Evolutionary conservation across 2,329 filamentous ascomycete genomes (phyloP).

Genomic region (Epichloe baconii): DNA sequence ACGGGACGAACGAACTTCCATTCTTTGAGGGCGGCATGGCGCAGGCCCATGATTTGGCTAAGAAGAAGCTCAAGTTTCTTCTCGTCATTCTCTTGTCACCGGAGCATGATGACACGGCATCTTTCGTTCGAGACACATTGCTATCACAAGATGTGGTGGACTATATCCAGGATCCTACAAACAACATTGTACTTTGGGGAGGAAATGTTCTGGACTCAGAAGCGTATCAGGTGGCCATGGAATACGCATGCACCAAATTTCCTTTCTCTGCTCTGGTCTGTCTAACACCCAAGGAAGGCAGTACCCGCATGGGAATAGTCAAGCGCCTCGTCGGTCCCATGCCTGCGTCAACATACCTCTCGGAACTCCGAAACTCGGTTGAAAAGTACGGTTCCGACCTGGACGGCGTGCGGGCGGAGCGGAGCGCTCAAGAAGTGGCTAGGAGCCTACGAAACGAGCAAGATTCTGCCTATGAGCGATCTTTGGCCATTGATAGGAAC

Average conservation of each 20-base stretch:
- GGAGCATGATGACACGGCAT: conserved; percentile 83
- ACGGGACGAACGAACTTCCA: conserved; percentile 57
- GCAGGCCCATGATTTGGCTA: conserved; percentile 78
- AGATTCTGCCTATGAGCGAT: conserved; percentile 86
- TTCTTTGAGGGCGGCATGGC: conserved; percentile 87
- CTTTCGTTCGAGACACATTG: conserved; percentile 72
- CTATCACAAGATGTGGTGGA: conserved; percentile 59
- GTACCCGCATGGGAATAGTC: conserved; percentile 82
- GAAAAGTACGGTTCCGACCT: conserved; percentile 65
- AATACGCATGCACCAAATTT: conserved; percentile 81
- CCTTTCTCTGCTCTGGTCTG: conserved; percentile 80
- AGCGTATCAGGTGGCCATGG: conserved; percentile 82
- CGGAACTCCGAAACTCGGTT: conserved; percentile 62
- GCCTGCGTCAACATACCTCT: conserved; percentile 55
- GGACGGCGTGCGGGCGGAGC: conserved; percentile 58
- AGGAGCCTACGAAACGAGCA: conserved; percentile 75
- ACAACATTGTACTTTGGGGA: conserved; percentile 80
- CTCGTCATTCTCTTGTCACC: conserved; percentile 80
- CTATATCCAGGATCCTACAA: conserved; percentile 61
- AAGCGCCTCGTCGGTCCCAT: conserved; percentile 64
- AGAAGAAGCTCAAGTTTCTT: conserved; percentile 82
- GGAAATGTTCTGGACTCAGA: conserved; percentile 89
- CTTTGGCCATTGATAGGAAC: conserved; percentile 79
- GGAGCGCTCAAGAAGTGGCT: conserved; percentile 69
- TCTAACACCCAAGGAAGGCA: conserved; percentile 72